Evolutionary conservation across 2,329 filamentous ascomycete genomes (phyloP), one percentile per base, ranked within the genome.

Genomic region (Ophiostoma fasciatum): DNA sequence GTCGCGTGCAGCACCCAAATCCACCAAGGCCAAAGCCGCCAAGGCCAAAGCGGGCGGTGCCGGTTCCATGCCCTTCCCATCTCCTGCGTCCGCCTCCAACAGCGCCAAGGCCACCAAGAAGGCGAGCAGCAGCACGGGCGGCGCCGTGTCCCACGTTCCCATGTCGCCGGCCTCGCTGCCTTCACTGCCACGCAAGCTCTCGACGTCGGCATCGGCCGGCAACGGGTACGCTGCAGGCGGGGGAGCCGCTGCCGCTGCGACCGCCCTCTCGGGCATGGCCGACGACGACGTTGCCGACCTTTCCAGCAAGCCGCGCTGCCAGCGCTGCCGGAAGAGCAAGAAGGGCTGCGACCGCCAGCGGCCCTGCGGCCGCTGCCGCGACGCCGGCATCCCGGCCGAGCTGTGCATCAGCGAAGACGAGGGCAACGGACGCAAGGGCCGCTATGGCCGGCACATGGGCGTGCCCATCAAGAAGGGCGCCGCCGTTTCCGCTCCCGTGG

Each of bases 321-420:
- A 98, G 57, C 81, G 90, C 40, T 98, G 90, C 67, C 81, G 90
- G 51, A 98, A 98, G 73, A 96, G 88, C 63, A 98, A 98, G 69
- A 98, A 98, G 62, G 90, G 90, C 11, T 98, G 90, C 54, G 90
- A 98, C 62, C 79, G 90, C 40, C 90, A 96, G 60, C 78, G 90
- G 27, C 90, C 90, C 20, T 98, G 90, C 52, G 83, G 85, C 38
- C 76, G 90, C 44, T 98, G 90, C 73, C 84, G 85, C 56, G 90
- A 98, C 60, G 90, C 90, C 29, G 90, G 90, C 15, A 83, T 98
- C 49, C 81, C 82, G 39, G 76, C 84, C 41, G 90, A 96, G 47
- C 83, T 88, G 45, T 98, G 90, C 58, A 75, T 98, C 58, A 94
- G 87, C 57, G 90, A 98, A 58, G 90, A 98, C 49, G 90, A 98